Conservation (phyloP, 805 yeast species). For the Soucietia sequanensis region DNA sequence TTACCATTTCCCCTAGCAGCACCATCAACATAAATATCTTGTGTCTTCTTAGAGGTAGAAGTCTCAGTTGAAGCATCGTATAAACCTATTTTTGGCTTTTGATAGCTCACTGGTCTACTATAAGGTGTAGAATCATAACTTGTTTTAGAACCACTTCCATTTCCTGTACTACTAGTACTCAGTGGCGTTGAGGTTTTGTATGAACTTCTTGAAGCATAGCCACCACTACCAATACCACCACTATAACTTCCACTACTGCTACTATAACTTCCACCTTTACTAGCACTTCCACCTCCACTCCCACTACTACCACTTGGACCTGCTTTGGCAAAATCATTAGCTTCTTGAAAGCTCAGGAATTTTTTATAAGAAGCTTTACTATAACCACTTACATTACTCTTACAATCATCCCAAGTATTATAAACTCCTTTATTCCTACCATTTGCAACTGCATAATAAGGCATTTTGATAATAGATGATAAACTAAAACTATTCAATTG, state of each 20-base stretch:
- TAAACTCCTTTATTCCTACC: conserved; percentile 53
- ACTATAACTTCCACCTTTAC: neutral
- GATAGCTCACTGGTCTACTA: neutral
- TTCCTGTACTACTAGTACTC: neutral
- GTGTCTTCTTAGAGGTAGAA: neutral
- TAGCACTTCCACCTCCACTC: neutral
- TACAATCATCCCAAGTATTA: conserved; percentile 57
- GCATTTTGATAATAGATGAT: too few relatives aligned
- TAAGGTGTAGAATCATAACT: too few relatives aligned
- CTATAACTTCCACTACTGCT: neutral
- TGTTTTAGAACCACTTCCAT: neutral
- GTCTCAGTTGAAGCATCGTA: too few relatives aligned
- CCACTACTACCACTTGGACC: neutral
- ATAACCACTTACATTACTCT: conserved; percentile 53
- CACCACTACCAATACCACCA: too few relatives aligned
- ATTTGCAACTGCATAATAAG: conserved; percentile 38
- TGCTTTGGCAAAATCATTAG: conserved; percentile 41
- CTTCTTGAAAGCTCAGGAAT: conserved; percentile 49
- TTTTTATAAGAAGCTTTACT: conserved; percentile 56
- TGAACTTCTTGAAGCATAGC: too few relatives aligned
- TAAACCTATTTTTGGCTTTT: neutral
- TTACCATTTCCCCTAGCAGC: conserved; percentile 64
- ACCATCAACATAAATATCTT: conserved; percentile 70
- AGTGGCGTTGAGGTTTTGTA: neutral
- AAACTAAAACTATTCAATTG: too few relatives aligned